Conservation (phyloP, 768 basidiomycete species). For the Leucocoprinus birnbaumii region DNA sequence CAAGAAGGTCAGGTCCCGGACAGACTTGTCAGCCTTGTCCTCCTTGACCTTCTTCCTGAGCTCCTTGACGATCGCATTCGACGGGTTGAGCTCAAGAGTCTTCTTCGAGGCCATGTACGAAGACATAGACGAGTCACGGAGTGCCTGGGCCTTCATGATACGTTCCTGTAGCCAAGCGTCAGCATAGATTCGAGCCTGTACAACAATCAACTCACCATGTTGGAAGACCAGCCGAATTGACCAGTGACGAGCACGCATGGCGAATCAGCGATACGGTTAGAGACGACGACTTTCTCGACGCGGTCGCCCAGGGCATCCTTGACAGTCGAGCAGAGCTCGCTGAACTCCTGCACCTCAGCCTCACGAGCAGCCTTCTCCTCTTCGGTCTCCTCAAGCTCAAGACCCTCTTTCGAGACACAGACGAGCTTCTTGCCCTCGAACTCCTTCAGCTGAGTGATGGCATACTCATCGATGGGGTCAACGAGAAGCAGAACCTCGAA, state of each 20-base stretch:
- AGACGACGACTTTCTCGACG: slow-evolving; percentile 98
- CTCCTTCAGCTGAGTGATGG: slow-evolving; percentile 98
- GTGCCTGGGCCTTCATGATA: slow-evolving; percentile 99
- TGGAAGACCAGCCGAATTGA: slow-evolving; percentile 99
- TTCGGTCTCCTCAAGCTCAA: slow-evolving; percentile 98
- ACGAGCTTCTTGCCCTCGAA: slow-evolving; percentile 97
- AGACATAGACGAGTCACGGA: slow-evolving; percentile 95
- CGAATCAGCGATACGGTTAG: slow-evolving; percentile 96
- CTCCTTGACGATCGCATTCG: slow-evolving; percentile 93
- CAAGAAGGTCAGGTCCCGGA: slow-evolving; percentile 93
- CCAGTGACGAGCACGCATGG: slow-evolving; percentile 97
- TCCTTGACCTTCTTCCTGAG: slow-evolving; percentile 93
- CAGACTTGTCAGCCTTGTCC: slow-evolving; percentile 98
- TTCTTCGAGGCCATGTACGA: slow-evolving; percentile 99
- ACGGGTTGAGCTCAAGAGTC: slow-evolving; percentile 94
- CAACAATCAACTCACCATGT: slow-evolving; percentile 66
- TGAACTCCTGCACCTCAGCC: slow-evolving; percentile 78
- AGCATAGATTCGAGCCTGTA: neutral
- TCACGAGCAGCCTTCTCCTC: slow-evolving; percentile 94
- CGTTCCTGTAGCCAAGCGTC: slow-evolving; percentile 55
- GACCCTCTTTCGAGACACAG: slow-evolving; percentile 98
- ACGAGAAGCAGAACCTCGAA: slow-evolving; percentile 97
- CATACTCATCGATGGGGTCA: slow-evolving; percentile 99
- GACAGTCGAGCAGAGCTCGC: slow-evolving; percentile 89
- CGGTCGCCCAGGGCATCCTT: slow-evolving; percentile 99